Conservation (phyloP, 208 protist genomes). For the Tetramitus jugosus region DNA sequence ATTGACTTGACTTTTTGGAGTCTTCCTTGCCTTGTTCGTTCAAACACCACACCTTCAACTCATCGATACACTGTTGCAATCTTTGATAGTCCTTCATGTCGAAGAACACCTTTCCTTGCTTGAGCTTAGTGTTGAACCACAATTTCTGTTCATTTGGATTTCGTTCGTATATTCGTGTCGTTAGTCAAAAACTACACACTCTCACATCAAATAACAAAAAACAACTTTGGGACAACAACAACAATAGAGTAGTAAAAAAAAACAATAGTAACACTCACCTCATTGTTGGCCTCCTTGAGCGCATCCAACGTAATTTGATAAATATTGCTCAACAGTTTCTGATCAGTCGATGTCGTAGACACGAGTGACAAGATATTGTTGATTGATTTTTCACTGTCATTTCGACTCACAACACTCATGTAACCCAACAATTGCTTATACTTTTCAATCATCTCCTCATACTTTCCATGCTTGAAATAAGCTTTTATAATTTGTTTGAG, state of each 20-base stretch:
- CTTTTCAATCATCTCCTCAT: neutral
- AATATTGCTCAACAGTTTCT: slow-evolving; percentile 4
- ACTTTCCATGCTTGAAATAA: neutral
- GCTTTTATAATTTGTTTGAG: slow-evolving; percentile 16
- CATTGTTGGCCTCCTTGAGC: neutral
- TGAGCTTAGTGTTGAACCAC: slow-evolving; percentile 24
- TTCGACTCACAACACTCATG: neutral
- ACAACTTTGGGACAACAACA: neutral
- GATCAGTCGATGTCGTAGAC: neutral
- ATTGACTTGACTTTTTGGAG: neutral
- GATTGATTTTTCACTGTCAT: slow-evolving; percentile 18
- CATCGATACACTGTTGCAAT: neutral
- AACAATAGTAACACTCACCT: too few species aligned
- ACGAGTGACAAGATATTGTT: slow-evolving; percentile 10
- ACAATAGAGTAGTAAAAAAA: too few species aligned
- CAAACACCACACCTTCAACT: neutral
- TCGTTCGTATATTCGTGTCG: neutral
- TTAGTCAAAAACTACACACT: neutral
- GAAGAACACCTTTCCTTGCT: neutral
- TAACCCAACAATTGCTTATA: neutral
- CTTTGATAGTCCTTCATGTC: neutral
- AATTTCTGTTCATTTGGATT: neutral
- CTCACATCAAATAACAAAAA: too few species aligned
- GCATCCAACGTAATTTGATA: neutral
- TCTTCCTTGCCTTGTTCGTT: neutral